Evolutionary conservation across 768 basidiomycete genomes (phyloP).

Genomic region (Rickenella mellea): DNA sequence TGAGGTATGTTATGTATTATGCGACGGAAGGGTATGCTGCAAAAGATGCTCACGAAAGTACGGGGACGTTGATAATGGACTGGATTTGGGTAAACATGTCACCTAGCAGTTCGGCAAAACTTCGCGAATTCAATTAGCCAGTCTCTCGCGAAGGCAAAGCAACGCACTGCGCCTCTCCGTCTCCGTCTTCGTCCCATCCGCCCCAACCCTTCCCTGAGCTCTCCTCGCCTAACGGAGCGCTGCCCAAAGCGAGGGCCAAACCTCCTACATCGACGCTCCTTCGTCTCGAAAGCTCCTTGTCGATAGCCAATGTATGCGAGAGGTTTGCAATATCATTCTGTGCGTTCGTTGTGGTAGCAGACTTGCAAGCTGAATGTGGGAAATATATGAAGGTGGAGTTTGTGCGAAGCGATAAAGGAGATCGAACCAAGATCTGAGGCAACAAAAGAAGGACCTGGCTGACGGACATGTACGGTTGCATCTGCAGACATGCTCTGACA

Average conservation of each 20-base stretch:
- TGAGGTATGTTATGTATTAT: no score
- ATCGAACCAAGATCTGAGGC: neutral
- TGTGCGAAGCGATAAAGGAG: neutral
- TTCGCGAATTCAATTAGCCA: no score
- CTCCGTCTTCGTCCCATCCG: constrained; percentile 39
- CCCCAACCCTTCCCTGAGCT: constrained; percentile 61
- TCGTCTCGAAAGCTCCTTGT: constrained; percentile 24
- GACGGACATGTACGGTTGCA: no score
- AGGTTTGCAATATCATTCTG: neutral
- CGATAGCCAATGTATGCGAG: neutral
- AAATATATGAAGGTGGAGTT: no score
- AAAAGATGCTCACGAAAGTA: constrained; percentile 29
- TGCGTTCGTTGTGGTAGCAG: neutral
- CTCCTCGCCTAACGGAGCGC: neutral
- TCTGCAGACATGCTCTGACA: no score
- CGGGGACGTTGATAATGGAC: constrained; percentile 53
- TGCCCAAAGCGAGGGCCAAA: constrained; percentile 60
- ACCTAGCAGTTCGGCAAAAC: constrained; percentile 74
- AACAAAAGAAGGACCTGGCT: neutral
- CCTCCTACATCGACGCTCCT: constrained; percentile 88
- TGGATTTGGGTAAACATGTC: constrained; percentile 80
- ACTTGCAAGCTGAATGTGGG: no score
- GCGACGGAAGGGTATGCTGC: constrained; percentile 2
- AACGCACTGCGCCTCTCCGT: constrained; percentile 24
- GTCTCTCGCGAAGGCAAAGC: no score